phyloP scores from a whole-genome alignment of 1,284 basidiomycete genomes.

The Bondarzewia mesenterica region DNA sequence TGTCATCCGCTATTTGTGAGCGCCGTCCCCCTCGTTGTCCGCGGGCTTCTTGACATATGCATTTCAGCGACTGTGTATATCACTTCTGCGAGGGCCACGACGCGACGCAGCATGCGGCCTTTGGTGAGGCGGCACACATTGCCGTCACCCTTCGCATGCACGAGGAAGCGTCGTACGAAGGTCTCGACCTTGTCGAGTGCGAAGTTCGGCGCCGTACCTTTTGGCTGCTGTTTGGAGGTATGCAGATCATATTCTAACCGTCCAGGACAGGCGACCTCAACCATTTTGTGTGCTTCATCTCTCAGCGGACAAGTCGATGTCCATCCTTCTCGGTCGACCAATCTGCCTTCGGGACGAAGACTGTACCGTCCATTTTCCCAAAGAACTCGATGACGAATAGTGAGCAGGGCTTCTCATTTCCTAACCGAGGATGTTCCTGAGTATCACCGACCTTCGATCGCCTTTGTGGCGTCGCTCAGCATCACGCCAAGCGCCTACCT shows the following conservation, averaged over 20 bases:
- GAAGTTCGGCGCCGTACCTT: constrained; percentile 77
- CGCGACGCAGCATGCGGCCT: constrained; percentile 77
- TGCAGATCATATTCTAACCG: constrained; percentile 13
- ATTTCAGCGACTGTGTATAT: constrained; percentile 63
- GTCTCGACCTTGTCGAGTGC: constrained; percentile 76
- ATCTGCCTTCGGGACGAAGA: constrained; percentile 81
- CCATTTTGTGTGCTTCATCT: not conserved
- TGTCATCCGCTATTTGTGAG: constrained; percentile 77
- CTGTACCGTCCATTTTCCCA: constrained; percentile 79
- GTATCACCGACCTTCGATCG: constrained; percentile 9
- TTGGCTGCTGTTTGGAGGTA: constrained; percentile 81
- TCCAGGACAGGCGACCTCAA: not conserved
- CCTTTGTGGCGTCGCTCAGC: constrained; percentile 27
- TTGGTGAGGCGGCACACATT: constrained; percentile 76
- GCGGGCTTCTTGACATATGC: constrained; percentile 3
- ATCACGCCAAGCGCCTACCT: constrained; percentile 76
- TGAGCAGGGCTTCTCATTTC: constrained; percentile 31
- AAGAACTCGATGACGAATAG: constrained; percentile 82
- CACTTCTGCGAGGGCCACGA: constrained; percentile 85
- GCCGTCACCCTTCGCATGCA: constrained; percentile 76
- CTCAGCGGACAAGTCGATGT: constrained; percentile 82
- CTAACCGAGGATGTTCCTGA: constrained; percentile 11
- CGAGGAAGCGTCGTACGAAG: constrained; percentile 74
- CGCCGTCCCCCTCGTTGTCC: constrained; percentile 15
- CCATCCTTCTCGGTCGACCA: constrained; percentile 70